Evolutionary conservation across 345 rosid species (phyloP).

Genomic region (Erodium maritimum): DNA sequence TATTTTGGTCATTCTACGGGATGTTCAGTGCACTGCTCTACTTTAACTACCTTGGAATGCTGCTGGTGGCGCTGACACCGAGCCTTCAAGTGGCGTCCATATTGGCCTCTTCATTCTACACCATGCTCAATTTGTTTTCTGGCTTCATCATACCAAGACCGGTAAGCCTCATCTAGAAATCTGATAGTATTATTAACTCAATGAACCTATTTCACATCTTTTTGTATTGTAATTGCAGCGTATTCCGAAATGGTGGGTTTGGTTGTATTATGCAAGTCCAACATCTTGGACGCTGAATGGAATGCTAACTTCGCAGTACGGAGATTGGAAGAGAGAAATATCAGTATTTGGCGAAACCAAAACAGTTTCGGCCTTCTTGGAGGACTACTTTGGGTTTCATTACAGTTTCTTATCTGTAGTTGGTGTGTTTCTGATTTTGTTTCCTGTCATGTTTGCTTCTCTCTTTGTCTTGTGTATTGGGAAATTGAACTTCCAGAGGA

Average conservation of each 20-base stretch:
- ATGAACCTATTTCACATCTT: too few relatives aligned
- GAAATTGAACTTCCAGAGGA: constrained; percentile 43
- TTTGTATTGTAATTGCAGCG: constrained; percentile 32
- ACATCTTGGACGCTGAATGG: constrained; percentile 63
- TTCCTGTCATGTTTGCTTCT: constrained; percentile 41
- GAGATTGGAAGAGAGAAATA: constrained; percentile 39
- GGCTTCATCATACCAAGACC: constrained; percentile 60
- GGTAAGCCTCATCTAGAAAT: constrained; percentile 36
- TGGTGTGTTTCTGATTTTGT: constrained; percentile 28
- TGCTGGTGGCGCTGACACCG: constrained; percentile 53
- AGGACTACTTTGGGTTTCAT: constrained; percentile 47
- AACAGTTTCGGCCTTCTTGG: constrained; percentile 30
- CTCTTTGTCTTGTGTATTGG: constrained; percentile 46
- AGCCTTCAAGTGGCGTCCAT: constrained; percentile 46
- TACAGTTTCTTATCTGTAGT: constrained; percentile 22
- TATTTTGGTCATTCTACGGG: constrained; percentile 52
- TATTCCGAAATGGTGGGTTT: constrained; percentile 81
- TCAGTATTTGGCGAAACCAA: constrained; percentile 33
- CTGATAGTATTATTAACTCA: not conserved
- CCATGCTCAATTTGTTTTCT: constrained; percentile 39
- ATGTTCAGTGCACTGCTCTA: constrained; percentile 42
- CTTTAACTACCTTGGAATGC: constrained; percentile 59
- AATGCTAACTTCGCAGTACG: constrained; percentile 61
- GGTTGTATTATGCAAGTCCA: constrained; percentile 53
- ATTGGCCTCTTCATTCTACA: constrained; percentile 28